A percentile compares a stretch with the other conserved stretches of the same genome.
Conservation (phyloP, 345 rosid species). For the Populus davidiana region DNA sequence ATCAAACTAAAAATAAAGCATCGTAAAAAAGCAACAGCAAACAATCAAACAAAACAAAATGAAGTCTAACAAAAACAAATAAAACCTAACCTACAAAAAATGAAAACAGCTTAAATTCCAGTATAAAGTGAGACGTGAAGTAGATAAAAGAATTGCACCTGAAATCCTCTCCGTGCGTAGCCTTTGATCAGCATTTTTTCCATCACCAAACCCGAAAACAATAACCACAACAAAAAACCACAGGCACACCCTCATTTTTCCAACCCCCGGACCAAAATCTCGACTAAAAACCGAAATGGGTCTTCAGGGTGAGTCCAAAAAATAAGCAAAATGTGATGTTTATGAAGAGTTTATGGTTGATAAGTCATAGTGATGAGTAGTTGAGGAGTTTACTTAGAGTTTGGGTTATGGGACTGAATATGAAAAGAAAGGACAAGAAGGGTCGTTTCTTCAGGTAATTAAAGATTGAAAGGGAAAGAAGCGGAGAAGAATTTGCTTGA, state of each 20-base stretch:
- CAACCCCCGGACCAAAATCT: not conserved
- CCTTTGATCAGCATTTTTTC: conserved; percentile 39
- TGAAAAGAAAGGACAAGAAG: conserved; percentile 19
- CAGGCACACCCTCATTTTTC: conserved; percentile 34
- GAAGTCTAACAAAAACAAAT: not conserved
- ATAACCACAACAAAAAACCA: conserved; percentile 35
- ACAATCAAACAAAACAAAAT: not conserved
- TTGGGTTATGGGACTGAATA: conserved; percentile 31
- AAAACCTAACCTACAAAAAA: not conserved
- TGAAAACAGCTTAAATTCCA: not conserved
- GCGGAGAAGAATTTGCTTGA: conserved; percentile 55
- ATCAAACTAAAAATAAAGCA: not conserved
- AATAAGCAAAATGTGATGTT: conserved; percentile 24
- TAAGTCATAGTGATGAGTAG: conserved; percentile 64
- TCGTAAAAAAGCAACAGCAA: not conserved
- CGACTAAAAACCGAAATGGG: conserved; percentile 22
- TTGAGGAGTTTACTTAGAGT: conserved; percentile 67
- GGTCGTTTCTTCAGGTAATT: conserved; percentile 16
- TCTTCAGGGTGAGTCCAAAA: conserved; percentile 17
- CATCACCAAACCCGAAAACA: conserved; percentile 20
- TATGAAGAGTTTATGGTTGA: conserved; percentile 50
- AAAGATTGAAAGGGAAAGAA: conserved; percentile 36
- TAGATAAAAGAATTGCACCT: conserved; percentile 34
- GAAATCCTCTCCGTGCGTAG: conserved; percentile 72
- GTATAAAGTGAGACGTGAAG: not conserved